phyloP scores from a whole-genome alignment of 768 basidiomycete genomes.

The Lactifluus echinatus region DNA sequence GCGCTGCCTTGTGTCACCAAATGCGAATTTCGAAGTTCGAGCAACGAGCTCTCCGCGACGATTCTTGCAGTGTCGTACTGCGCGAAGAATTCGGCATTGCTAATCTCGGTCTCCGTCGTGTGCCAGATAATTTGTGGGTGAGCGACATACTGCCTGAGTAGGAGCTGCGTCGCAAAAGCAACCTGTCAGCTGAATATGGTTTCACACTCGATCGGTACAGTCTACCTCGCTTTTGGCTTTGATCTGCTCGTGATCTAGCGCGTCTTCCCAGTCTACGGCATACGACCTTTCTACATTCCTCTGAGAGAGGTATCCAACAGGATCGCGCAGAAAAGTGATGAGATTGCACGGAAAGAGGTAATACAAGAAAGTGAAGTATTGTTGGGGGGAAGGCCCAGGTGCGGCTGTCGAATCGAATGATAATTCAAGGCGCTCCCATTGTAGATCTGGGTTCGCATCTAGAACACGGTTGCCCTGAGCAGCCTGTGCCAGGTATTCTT shows the following conservation, averaged over 20 bases:
- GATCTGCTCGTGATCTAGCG: slow-evolving; percentile 59
- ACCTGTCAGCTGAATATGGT: background rate
- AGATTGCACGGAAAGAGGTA: slow-evolving; percentile 89
- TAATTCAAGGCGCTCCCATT: slow-evolving; percentile 60
- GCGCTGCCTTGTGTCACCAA: background rate
- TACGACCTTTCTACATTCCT: slow-evolving; percentile 49
- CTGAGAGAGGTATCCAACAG: slow-evolving; percentile 52
- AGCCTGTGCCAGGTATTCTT: slow-evolving; percentile 1
- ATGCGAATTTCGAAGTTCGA: slow-evolving; percentile 17
- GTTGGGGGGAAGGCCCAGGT: slow-evolving; percentile 49
- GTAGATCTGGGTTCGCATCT: slow-evolving; percentile 42
- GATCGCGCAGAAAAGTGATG: slow-evolving; percentile 66
- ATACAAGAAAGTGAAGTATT: slow-evolving; percentile 73
- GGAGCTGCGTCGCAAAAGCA: slow-evolving; percentile 2
- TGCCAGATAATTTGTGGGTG: slow-evolving; percentile 20
- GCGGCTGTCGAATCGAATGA: slow-evolving; percentile 47
- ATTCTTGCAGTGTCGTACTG: slow-evolving; percentile 14
- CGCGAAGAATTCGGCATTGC: slow-evolving; percentile 9
- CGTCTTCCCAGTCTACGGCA: slow-evolving; percentile 60
- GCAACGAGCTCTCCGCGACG: slow-evolving; percentile 16
- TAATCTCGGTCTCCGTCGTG: slow-evolving; percentile 12
- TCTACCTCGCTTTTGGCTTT: slow-evolving; percentile 65
- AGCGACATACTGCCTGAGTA: slow-evolving; percentile 17
- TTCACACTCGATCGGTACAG: background rate
- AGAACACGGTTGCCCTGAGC: slow-evolving; percentile 10